These are phyloP conservation scores for Puccinia hordei DNA, from an alignment of 1,284 basidiomycete genomes.

Conservation along the genomic window DNA sequence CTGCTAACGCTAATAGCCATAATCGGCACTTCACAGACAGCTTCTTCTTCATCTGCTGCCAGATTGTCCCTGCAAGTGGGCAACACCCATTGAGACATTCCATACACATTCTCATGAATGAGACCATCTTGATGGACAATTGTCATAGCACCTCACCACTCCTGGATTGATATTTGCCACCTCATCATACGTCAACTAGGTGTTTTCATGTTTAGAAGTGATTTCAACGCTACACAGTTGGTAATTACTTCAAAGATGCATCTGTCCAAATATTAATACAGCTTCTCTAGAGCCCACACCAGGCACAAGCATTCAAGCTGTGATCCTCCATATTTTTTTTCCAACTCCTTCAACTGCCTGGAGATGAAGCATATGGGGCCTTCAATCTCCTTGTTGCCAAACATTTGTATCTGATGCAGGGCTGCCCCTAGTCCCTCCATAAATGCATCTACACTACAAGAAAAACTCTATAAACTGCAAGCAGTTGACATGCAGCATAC, in stretches of 20 bases:
- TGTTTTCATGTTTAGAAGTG: conserved; percentile 18
- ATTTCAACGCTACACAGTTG: conserved; percentile 3
- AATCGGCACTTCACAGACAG: background rate
- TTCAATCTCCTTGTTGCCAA: background rate
- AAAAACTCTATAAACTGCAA: no score
- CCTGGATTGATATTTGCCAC: conserved; percentile 13
- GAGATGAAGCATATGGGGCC: conserved; percentile 23
- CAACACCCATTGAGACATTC: background rate
- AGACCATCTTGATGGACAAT: conserved; percentile 2
- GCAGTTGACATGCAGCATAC: no score
- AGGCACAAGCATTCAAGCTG: conserved; percentile 17
- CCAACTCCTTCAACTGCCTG: background rate
- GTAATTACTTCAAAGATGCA: conserved; percentile 9
- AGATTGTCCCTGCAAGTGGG: background rate
- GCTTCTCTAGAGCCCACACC: background rate
- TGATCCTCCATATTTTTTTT: background rate
- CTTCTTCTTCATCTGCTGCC: background rate
- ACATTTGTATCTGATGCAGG: conserved; percentile 32
- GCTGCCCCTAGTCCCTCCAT: background rate
- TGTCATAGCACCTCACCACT: conserved; percentile 20
- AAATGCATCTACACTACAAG: conserved; percentile 13
- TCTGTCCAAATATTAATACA: background rate
- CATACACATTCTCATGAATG: conserved; percentile 21
- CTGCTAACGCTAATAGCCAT: background rate
- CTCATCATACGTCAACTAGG: conserved; percentile 24